Percentiles rank a stretch among this genome's conserved stretches.
Evolutionary conservation across 441 rosid species (phyloP).

Genomic region (Capsella rubella): DNA sequence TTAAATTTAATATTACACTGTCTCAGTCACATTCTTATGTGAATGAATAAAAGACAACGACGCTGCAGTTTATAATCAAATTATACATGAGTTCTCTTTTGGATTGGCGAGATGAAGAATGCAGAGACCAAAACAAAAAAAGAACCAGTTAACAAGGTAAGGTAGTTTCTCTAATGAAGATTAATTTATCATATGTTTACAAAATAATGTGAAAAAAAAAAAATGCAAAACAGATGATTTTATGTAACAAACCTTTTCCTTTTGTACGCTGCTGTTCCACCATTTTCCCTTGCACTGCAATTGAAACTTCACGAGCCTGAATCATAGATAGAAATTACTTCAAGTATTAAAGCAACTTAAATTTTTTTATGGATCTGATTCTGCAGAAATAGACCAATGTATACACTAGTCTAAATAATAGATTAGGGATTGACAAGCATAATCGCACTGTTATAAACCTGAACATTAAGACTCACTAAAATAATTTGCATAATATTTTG

Average conservation of each 20-base stretch:
- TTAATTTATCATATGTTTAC: conserved; percentile 11
- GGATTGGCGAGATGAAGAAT: neutral
- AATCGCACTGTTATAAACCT: conserved; percentile 22
- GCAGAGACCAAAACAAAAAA: conserved; percentile 21
- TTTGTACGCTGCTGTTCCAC: conserved; percentile 97
- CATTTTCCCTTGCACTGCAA: conserved; percentile 86
- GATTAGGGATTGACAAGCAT: conserved; percentile 14
- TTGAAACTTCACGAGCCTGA: conserved; percentile 98
- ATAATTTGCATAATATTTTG: conserved; percentile 14
- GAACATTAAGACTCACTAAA: conserved; percentile 12
- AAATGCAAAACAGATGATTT: conserved; percentile 15
- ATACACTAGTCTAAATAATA: conserved; percentile 3
- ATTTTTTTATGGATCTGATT: conserved; percentile 14
- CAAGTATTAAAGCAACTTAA: conserved; percentile 23
- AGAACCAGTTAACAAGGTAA: conserved; percentile 28
- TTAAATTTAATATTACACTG: neutral
- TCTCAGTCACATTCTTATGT: conserved; percentile 6
- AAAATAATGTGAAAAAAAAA: neutral
- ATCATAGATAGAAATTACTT: conserved; percentile 27
- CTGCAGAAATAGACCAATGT: conserved; percentile 15
- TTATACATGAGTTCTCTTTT: conserved; percentile 12
- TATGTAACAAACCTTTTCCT: conserved; percentile 76
- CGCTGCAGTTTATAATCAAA: neutral
- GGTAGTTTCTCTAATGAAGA: conserved; percentile 8
- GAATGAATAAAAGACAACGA: neutral